A percentile compares a stretch with the other conserved stretches of the same genome.
These are phyloP conservation scores for Musa beccarii DNA, from an alignment of 176 grass and related monocot genomes.

Conservation along the genomic window DNA sequence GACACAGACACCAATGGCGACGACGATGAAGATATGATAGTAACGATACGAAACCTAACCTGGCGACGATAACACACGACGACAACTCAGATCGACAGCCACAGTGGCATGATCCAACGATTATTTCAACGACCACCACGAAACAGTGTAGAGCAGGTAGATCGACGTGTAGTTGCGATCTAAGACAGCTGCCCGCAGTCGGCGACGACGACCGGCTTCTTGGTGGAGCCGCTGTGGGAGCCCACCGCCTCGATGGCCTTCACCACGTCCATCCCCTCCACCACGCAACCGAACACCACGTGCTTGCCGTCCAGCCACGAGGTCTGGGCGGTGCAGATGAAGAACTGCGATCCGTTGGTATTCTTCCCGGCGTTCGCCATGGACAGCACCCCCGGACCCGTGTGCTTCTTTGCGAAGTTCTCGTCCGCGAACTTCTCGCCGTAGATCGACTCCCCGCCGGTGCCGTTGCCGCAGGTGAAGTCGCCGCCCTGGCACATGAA, in stretches of 20 bases:
- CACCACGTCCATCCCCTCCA: constrained; percentile 10
- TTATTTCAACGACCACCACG: not conserved
- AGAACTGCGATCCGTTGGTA: constrained; percentile 15
- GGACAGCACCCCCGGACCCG: not conserved
- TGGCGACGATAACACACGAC: too few species aligned
- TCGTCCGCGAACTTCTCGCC: constrained; percentile 14
- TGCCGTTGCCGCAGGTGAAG: constrained; percentile 12
- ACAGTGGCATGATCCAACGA: not conserved
- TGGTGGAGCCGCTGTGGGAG: not conserved
- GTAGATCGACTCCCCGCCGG: constrained; percentile 16
- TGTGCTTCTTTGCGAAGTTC: constrained; percentile 15
- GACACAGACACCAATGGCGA: too few species aligned
- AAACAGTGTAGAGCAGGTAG: not conserved
- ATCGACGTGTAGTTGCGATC: not conserved
- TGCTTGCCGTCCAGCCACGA: constrained; percentile 12
- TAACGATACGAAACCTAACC: too few species aligned
- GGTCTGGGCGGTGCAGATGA: constrained; percentile 5
- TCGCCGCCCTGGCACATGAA: constrained; percentile 23
- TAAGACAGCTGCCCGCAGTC: constrained; percentile 11
- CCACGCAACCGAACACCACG: constrained; percentile 10
- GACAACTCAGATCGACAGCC: too few species aligned
- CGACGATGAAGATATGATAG: too few species aligned
- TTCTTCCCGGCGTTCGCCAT: constrained; percentile 12
- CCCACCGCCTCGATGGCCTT: not conserved
- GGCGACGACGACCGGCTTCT: constrained; percentile 12